phyloP scores from a whole-genome alignment of 164 flowering plant species.

The Platanus orientalis region DNA sequence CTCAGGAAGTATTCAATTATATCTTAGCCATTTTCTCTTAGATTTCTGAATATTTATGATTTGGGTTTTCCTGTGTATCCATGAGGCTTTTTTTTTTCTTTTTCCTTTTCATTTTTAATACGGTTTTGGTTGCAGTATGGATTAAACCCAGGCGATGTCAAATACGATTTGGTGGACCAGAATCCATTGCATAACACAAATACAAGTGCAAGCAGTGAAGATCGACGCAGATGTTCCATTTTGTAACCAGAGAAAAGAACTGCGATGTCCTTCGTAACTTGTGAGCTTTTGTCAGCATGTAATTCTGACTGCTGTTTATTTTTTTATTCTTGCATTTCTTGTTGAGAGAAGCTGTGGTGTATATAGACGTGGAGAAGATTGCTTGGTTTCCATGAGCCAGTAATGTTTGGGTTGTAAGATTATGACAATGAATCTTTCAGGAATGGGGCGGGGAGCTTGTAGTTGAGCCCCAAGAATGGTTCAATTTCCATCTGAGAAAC shows the following conservation, averaged over 20 bases:
- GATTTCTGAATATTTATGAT: no score
- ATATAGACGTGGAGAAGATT: conserved; percentile 2
- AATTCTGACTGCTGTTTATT: conserved; percentile 6
- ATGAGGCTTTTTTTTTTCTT: not conserved
- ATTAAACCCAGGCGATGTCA: conserved; percentile 28
- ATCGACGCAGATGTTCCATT: conserved; percentile 10
- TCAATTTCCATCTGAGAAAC: no score
- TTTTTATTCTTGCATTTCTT: conserved; percentile 9
- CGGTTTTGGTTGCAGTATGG: conserved; percentile 44
- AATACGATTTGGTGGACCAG: conserved; percentile 18
- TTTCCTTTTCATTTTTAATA: no score
- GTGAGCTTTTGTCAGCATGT: not conserved
- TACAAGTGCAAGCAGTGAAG: conserved; percentile 18
- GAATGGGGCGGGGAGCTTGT: no score
- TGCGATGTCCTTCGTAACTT: not conserved
- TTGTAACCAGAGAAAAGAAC: conserved; percentile 4
- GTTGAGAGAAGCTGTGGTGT: conserved; percentile 8
- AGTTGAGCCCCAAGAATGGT: no score
- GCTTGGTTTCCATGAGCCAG: not conserved
- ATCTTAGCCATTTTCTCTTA: no score
- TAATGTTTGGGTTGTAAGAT: not conserved
- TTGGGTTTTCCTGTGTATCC: not conserved
- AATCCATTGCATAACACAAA: conserved; percentile 10
- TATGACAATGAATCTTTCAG: no score
- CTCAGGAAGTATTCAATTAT: no score